phyloP scores from a whole-genome alignment of 345 rosid species.

The Lepidium didymum region DNA sequence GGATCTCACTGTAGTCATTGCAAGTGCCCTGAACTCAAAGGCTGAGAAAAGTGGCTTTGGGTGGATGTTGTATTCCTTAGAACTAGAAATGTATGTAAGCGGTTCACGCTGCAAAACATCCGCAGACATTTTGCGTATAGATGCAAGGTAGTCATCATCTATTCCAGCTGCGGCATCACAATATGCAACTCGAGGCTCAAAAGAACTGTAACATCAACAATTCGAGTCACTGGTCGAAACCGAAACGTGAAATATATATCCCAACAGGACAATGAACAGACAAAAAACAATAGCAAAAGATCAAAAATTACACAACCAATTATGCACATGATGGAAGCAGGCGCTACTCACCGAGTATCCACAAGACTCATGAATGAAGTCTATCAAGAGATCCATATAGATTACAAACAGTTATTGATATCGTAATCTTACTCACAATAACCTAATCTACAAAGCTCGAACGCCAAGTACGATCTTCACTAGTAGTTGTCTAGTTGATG shows the following conservation, averaged over 20 bases:
- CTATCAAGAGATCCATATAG: neutral
- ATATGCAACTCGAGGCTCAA: slow-evolving; percentile 59
- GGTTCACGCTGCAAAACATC: slow-evolving; percentile 39
- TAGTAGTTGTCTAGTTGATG: neutral
- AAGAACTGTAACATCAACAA: slow-evolving; percentile 34
- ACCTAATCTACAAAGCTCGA: neutral
- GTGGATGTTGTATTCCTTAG: slow-evolving; percentile 65
- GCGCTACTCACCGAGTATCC: neutral
- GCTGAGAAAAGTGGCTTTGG: slow-evolving; percentile 82
- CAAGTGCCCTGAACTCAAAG: slow-evolving; percentile 65
- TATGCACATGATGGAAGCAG: neutral
- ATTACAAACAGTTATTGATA: neutral
- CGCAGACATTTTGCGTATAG: slow-evolving; percentile 36
- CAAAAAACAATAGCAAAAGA: neutral
- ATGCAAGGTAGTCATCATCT: slow-evolving; percentile 48
- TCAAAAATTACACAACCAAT: neutral
- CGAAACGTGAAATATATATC: neutral
- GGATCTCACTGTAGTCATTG: slow-evolving; percentile 80
- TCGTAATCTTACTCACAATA: neutral
- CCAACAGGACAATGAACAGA: neutral
- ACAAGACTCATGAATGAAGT: neutral
- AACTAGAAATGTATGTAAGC: slow-evolving; percentile 33
- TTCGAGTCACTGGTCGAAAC: slow-evolving; percentile 7
- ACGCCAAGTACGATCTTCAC: neutral
- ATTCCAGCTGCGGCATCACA: slow-evolving; percentile 78